phyloP scores from a whole-genome alignment of 2,329 filamentous ascomycete species.

The Aureobasidium sp. region DNA sequence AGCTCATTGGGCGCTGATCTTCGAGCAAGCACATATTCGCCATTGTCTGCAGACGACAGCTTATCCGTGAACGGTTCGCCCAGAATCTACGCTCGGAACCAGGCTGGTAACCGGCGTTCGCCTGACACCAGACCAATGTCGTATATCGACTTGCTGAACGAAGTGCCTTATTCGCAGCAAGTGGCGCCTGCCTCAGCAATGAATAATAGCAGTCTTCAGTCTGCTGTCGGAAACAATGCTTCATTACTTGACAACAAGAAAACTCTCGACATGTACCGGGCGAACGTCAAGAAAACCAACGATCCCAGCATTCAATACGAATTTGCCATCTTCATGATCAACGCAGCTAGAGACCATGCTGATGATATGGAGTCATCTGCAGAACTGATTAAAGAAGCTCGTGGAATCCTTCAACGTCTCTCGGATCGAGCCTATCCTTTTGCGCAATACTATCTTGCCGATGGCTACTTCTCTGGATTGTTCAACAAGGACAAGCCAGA shows the following conservation, averaged over 20 bases:
- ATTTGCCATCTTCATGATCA: constrained; percentile 90
- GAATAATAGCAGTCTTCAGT: constrained; percentile 74
- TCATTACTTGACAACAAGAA: constrained; percentile 86
- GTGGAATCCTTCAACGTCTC: constrained; percentile 77
- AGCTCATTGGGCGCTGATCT: constrained; percentile 69
- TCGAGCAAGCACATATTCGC: constrained; percentile 52
- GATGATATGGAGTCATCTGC: constrained; percentile 32
- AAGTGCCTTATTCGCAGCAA: constrained; percentile 71
- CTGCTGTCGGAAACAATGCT: constrained; percentile 76
- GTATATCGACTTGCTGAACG: constrained; percentile 52
- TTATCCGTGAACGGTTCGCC: constrained; percentile 31
- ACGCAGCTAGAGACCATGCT: constrained; percentile 68
- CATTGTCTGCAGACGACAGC: constrained; percentile 36
- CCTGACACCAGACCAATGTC: constrained; percentile 51
- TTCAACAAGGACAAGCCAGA: constrained; percentile 95
- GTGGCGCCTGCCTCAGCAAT: constrained; percentile 55
- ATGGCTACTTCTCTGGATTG: constrained; percentile 87
- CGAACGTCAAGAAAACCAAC: constrained; percentile 94
- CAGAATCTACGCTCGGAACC: constrained; percentile 36
- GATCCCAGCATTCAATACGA: constrained; percentile 88
- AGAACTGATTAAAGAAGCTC: constrained; percentile 76
- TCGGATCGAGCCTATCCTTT: constrained; percentile 88
- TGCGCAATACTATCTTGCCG: constrained; percentile 93
- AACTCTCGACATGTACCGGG: constrained; percentile 94
- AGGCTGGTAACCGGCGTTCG: constrained; percentile 45